A percentile compares a stretch with the other conserved stretches of the same genome.
These are phyloP conservation scores for Phoenix roebelenii DNA, from an alignment of 176 grass and related monocot species.

Conservation along the genomic window DNA sequence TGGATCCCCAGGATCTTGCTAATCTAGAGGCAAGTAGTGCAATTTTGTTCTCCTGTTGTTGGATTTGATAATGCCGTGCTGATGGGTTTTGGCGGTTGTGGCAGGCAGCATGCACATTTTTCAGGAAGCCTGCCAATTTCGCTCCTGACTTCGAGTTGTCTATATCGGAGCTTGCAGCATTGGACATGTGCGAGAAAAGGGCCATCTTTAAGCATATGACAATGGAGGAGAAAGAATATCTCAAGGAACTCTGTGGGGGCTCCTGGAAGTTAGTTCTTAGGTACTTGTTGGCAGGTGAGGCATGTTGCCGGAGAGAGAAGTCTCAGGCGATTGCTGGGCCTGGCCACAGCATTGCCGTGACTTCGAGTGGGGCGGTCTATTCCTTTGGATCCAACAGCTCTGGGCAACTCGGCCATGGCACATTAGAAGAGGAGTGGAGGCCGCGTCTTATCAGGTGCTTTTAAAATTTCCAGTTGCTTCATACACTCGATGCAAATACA, in stretches of 20 bases:
- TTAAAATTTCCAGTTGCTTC: slow-evolving; percentile 33
- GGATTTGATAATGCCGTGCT: slow-evolving; percentile 70
- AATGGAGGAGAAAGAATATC: slow-evolving; percentile 50
- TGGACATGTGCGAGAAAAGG: slow-evolving; percentile 85
- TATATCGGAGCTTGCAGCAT: slow-evolving; percentile 74
- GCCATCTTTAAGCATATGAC: slow-evolving; percentile 76
- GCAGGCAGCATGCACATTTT: slow-evolving; percentile 77
- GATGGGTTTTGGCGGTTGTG: slow-evolving; percentile 35
- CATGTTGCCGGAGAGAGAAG: slow-evolving; percentile 67
- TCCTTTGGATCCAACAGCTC: slow-evolving; percentile 82
- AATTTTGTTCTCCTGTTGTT: slow-evolving; percentile 20
- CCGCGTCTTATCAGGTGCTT: slow-evolving; percentile 72
- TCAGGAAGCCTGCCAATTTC: slow-evolving; percentile 87
- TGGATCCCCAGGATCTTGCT: slow-evolving; percentile 72
- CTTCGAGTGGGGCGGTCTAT: slow-evolving; percentile 45
- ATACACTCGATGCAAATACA: slow-evolving; percentile 24
- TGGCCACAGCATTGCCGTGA: slow-evolving; percentile 76
- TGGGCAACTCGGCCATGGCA: slow-evolving; percentile 78
- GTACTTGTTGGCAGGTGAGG: slow-evolving; percentile 72
- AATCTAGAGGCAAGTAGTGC: slow-evolving; percentile 78
- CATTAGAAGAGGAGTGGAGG: slow-evolving; percentile 73
- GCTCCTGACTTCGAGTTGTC: slow-evolving; percentile 65
- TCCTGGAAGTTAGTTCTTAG: slow-evolving; percentile 93
- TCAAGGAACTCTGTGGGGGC: slow-evolving; percentile 59
- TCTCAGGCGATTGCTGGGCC: slow-evolving; percentile 72